Evolutionary conservation across 768 basidiomycete genomes (phyloP).

Genomic region (Galerina sulciceps): DNA sequence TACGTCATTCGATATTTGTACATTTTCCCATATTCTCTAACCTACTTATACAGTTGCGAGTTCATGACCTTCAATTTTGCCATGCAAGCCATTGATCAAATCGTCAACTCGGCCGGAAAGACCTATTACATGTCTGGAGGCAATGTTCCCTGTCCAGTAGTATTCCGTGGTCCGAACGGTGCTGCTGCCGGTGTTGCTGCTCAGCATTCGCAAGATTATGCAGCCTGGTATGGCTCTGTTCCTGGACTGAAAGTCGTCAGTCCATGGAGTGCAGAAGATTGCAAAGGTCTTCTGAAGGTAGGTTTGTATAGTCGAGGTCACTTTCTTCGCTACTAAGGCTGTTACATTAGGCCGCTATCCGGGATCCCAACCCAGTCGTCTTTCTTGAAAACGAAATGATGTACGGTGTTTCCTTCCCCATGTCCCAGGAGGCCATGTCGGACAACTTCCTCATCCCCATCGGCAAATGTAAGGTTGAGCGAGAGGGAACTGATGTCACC

Average conservation of each 20-base stretch:
- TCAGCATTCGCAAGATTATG: constrained; percentile 98
- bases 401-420: constrained; percentile 96
- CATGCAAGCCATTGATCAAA: constrained; percentile 99
- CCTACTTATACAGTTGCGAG: constrained; percentile 71
- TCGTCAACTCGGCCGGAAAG: constrained; percentile 99
- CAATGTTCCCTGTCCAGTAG: constrained; percentile 97
- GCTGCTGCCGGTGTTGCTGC: constrained; percentile 96
- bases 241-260: constrained; percentile 98
- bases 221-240: constrained; percentile 90
- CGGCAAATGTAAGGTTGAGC: constrained; percentile 97
- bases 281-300: constrained; percentile 97
- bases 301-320: constrained; percentile 1
- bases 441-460: constrained; percentile 95
- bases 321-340: not conserved
- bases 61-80: constrained; percentile 99
- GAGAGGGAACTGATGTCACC: constrained; percentile 90
- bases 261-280: constrained; percentile 98
- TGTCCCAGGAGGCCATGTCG: constrained; percentile 94
- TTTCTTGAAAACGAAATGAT: constrained; percentile 99
- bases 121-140: constrained; percentile 99
- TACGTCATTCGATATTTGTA: constrained; percentile 34
- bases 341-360: constrained; percentile 79
- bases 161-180: constrained; percentile 99
- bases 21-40: constrained; percentile 7
- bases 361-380: constrained; percentile 97